These are phyloP conservation scores for Priceomyces castillae DNA, from an alignment of 805 yeast genomes.

Conservation along the genomic window DNA sequence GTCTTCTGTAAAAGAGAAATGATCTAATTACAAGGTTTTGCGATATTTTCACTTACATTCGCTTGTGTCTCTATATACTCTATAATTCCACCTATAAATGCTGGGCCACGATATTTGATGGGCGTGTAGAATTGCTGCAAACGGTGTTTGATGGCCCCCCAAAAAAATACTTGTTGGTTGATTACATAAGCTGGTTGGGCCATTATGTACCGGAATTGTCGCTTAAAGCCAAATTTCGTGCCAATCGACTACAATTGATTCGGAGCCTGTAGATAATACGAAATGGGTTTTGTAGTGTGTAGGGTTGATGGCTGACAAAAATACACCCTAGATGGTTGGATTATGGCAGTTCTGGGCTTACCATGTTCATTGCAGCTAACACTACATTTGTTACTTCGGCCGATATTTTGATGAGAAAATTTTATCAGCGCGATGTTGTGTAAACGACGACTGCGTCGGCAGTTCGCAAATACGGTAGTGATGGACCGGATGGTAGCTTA, in stretches of 20 bases:
- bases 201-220: no score
- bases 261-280: neutral
- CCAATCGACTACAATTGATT: neutral
- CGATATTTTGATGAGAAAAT: no score
- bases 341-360: no score
- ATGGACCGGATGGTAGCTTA: no score
- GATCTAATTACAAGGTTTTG: neutral
- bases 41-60: neutral
- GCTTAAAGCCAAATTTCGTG: no score
- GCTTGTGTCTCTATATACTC: constrained; percentile 3
- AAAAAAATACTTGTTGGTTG: constrained; percentile 10
- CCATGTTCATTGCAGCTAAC: no score
- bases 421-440: no score
- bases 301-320: no score
- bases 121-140: constrained; percentile 7
- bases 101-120: constrained; percentile 9
- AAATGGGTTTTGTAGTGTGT: neutral
- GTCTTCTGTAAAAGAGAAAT: neutral
- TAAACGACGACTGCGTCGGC: no score
- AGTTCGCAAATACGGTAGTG: no score
- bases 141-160: constrained; percentile 6
- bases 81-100: neutral
- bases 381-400: no score
- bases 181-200: constrained; percentile 4
- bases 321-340: no score